Evolutionary conservation across 2,329 filamentous ascomycete species (phyloP).

Genomic region (Cladosporium sphaerospermum): DNA sequence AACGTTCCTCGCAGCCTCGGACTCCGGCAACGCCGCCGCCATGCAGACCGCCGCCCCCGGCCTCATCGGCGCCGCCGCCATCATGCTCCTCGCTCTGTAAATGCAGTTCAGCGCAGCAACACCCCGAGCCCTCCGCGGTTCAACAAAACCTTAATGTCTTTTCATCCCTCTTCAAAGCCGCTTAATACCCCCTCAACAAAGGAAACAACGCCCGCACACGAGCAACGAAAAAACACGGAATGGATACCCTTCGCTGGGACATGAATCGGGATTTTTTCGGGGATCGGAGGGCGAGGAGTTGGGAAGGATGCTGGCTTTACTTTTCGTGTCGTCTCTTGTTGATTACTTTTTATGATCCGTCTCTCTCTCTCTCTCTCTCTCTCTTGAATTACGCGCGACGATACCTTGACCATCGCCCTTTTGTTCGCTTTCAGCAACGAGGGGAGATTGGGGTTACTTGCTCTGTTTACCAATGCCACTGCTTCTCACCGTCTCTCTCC

Average conservation of each 20-base stretch:
- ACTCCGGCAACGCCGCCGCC: constrained; percentile 13
- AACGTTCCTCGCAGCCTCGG: neutral
- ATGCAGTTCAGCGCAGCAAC: neutral
- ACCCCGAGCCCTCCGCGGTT: neutral
- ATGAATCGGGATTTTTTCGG: no score
- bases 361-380: neutral
- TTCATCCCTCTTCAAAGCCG: neutral
- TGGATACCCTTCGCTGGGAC: no score
- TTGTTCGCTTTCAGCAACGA: no score
- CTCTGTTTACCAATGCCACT: no score
- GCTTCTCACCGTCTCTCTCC: no score
- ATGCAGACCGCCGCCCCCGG: constrained; percentile 29
- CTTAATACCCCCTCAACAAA: neutral
- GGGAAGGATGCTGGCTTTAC: neutral
- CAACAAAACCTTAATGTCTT: constrained; percentile 5
- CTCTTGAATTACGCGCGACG: neutral
- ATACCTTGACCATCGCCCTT: neutral
- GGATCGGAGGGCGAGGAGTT: neutral
- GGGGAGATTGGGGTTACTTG: no score
- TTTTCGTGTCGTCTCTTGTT: neutral
- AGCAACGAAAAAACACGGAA: neutral
- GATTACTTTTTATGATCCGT: neutral
- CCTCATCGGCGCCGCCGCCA: constrained; percentile 29
- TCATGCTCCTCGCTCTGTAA: constrained; percentile 40
- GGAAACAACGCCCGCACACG: neutral